Evolutionary conservation across 2,329 filamentous ascomycete species (phyloP), one percentile per base, ranked within the genome.

Genomic region (Phaeophleospora eucalypticola): DNA sequence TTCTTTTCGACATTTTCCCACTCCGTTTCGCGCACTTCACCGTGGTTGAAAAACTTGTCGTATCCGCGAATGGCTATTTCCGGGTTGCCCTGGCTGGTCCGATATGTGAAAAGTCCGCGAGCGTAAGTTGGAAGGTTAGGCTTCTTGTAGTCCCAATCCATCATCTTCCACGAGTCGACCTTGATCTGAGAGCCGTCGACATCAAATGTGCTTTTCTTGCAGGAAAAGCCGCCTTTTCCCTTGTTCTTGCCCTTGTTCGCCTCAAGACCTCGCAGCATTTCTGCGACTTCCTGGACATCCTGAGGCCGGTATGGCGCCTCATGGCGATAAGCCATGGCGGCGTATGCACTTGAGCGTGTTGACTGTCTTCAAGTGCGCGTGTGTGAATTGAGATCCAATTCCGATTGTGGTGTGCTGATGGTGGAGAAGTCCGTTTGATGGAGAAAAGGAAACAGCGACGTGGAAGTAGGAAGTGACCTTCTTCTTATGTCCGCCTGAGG

Each of bases 11-110:
- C 88, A 61, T 85, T 87, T 14, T 74, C 68, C 93, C 93, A 98
- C 59, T 83, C 79, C 3, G 93, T 98, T 55, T 86, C 81, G 38
- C 73, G 68, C 6, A 95, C 85, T 70, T 98, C 93, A 41, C 81
- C 80, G 34, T 88, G 79, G 60, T 98, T 98, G 80, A 98, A 98
- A 74, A 98, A 98, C 70, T 98, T 98, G 76, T 98, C 91, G 69
- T 98, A 98, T 42, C 93, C 93, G 58, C 93, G 80, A 40, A 89
- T 82, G 1, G 80, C 86, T 58, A 98, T 96, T 67, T 95, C 88
- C 10, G 80, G 72, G 7, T 80, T 74, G 7, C 82, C 82, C 19
- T 79, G 74, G 41, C 77, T 72, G 52, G 80, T 83, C 54, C 71
- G 79, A 35, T 85, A 86, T n/a, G 90, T 98, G 70, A 98, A 98